Conservation (phyloP, 495 filamentous ascomycete genomes). For the Lindgomyces ingoldianus region DNA sequence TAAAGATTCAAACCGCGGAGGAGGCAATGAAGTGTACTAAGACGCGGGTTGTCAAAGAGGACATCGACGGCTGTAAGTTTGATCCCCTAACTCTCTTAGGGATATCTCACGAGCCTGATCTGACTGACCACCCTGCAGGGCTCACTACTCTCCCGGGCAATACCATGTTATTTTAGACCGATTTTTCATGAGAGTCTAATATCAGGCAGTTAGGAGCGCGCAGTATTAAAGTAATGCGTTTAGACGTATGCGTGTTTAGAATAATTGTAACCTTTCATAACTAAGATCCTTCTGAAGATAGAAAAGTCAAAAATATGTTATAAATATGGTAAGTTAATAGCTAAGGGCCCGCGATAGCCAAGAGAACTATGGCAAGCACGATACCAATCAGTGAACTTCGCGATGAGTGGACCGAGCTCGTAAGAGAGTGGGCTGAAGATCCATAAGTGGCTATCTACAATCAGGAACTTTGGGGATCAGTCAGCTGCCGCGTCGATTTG, state of each 20-base stretch:
- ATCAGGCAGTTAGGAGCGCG: too few species aligned
- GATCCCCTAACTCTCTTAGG: not conserved
- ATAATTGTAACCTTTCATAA: too few species aligned
- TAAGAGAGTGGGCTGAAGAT: conserved; percentile 23
- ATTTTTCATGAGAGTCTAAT: too few species aligned
- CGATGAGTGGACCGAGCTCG: conserved; percentile 22
- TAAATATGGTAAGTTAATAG: too few species aligned
- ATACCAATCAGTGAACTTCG: conserved; percentile 15
- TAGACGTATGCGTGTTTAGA: too few species aligned
- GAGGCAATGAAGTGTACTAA: conserved; percentile 51
- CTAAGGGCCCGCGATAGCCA: too few species aligned
- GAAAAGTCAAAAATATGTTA: too few species aligned
- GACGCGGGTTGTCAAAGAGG: conserved; percentile 49
- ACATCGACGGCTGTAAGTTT: conserved; percentile 53
- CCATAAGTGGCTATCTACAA: conserved; percentile 10
- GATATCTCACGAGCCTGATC: not conserved
- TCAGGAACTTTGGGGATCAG: conserved; percentile 5
- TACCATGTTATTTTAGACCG: not conserved
- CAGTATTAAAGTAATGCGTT: too few species aligned
- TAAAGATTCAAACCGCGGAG: conserved; percentile 51
- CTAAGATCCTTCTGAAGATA: too few species aligned
- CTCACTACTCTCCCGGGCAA: conserved; percentile 4
- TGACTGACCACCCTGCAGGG: conserved; percentile 5
- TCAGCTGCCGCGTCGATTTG: not conserved
- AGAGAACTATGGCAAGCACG: conserved; percentile 2